Base-by-base conservation (phyloP, 1,284 basidiomycete species). In the Pisolithus thermaeus region DNA sequence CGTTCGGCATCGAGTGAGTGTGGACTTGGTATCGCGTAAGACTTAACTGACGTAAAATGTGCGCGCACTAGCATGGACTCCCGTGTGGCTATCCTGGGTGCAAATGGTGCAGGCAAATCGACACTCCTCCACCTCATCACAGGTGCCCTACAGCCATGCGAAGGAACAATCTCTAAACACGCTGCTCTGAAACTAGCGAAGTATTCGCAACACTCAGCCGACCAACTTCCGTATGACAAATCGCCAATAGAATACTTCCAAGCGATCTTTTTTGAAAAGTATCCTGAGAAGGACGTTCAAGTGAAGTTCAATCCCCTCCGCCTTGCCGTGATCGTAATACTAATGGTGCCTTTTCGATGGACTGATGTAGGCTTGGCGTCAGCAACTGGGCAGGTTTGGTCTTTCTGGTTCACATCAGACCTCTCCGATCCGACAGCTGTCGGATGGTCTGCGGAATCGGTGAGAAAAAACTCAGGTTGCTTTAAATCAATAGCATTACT, bases 141-240 rank as follows among this genome's bases (percentile, higher is more conserved):
- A 8, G 81, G 92, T 48, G 79, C 69, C 14, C 79, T 97, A 36
- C 85, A 89, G 60, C 93, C 97, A 2, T 74, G 73, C 54, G 82
- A 91, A 66, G 96, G 96, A 47, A 90, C 90, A 23, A 71, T 99
- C 59, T 89, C 87, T 47, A 91, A 92, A 61, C 96, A 99, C 71
- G 77, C 88, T 47, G 81, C 79, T 36, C 79, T 99, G 62, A 99
- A 99, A 73, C 84, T 99, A 55, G 93, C 91, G 58, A 95, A 94
- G 71, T 99, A 99, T 80, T 94, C 90, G 37, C 97, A 99, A 76
- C 97, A 99, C 76, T 94, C 90, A 50, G 95, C 97, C 27, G 97
- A 99, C 72, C 97, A 99, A 71, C 81, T 99, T 32, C 97, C 97
- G 20, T 99, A 97, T 73, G 88, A 96, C 62, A 84, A 85, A 72